Percentiles rank a stretch among this genome's conserved stretches.
These are phyloP conservation scores for Cordyceps farinosa DNA, from an alignment of 2,329 filamentous ascomycete genomes.

Conservation along the genomic window DNA sequence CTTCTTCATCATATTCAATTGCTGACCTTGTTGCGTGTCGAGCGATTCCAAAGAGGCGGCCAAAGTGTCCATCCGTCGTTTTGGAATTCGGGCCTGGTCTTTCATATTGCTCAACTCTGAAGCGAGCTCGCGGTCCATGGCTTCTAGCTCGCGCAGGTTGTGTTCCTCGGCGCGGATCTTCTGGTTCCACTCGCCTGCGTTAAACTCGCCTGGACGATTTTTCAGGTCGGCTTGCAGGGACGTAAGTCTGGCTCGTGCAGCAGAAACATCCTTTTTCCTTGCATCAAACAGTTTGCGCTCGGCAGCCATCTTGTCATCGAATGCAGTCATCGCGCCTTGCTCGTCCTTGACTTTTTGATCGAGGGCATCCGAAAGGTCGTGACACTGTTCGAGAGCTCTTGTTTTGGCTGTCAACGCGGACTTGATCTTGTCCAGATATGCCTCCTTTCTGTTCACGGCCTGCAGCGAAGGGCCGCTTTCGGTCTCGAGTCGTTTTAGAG, in stretches of 20 bases:
- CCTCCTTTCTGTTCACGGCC: constrained; percentile 66
- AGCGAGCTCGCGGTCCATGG: constrained; percentile 35
- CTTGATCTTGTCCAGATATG: constrained; percentile 59
- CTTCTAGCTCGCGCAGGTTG: constrained; percentile 48
- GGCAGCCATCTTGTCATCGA: constrained; percentile 44
- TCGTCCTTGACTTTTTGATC: constrained; percentile 35
- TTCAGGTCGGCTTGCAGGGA: constrained; percentile 60
- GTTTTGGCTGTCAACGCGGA: constrained; percentile 53
- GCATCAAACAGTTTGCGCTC: constrained; percentile 47
- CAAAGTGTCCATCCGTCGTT: constrained; percentile 35
- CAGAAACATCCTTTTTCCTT: constrained; percentile 49
- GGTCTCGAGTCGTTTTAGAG: constrained; percentile 57
- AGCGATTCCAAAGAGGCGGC: constrained; percentile 55
- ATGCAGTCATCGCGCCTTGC: constrained; percentile 40
- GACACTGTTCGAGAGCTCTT: constrained; percentile 49
- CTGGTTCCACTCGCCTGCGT: constrained; percentile 66
- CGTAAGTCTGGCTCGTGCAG: constrained; percentile 55
- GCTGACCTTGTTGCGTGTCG: constrained; percentile 71
- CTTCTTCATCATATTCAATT: constrained; percentile 60
- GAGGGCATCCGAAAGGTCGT: constrained; percentile 47
- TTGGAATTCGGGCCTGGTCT: constrained; percentile 40
- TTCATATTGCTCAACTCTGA: constrained; percentile 41
- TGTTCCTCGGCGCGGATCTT: constrained; percentile 64
- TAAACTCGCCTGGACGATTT: constrained; percentile 63
- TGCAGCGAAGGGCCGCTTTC: constrained; percentile 63